A percentile compares a stretch with the other conserved stretches of the same genome.
phyloP scores from a whole-genome alignment of 176 grass and related monocot species.

The Aegilops umbellulata region DNA sequence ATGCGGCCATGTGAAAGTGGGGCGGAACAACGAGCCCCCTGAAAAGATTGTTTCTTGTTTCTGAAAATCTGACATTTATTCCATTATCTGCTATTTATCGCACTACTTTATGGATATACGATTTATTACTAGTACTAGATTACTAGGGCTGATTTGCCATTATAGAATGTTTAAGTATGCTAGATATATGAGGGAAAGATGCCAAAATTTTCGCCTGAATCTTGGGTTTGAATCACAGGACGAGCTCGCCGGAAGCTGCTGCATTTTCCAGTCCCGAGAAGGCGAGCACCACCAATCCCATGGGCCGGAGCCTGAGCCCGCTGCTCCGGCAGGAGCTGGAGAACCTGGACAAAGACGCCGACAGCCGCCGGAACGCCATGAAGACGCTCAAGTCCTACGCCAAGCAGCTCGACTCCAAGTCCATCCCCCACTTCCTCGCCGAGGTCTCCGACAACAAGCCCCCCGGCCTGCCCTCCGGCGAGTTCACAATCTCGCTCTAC shows the following conservation, averaged over 20 bases:
- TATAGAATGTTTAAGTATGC: neutral
- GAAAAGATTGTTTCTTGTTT: neutral
- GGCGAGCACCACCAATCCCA: slow-evolving; percentile 1
- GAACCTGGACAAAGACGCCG: slow-evolving; percentile 85
- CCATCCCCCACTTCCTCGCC: slow-evolving; percentile 81
- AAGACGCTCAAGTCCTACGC: slow-evolving; percentile 89
- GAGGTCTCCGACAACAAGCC: slow-evolving; percentile 81
- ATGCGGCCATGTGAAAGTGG: neutral
- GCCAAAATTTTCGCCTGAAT: neutral
- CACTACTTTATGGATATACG: neutral
- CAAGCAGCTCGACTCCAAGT: slow-evolving; percentile 75
- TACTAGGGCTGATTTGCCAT: neutral
- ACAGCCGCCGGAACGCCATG: slow-evolving; percentile 91
- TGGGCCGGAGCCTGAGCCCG: slow-evolving; percentile 84
- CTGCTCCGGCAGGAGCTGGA: slow-evolving; percentile 85
- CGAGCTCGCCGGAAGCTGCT: neutral
- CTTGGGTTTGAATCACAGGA: neutral
- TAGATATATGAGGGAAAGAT: neutral
- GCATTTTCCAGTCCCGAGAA: neutral
- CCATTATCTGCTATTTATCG: neutral
- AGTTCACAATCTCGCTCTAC: slow-evolving; percentile 97
- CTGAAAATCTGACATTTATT: neutral
- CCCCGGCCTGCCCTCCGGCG: slow-evolving; percentile 40
- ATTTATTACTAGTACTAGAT: neutral
- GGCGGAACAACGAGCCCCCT: neutral